Percentiles rank a stretch among this genome's conserved stretches.
These are phyloP conservation scores for Otatea glauca DNA, from an alignment of 176 grass and related monocot species.

Conservation along the genomic window DNA sequence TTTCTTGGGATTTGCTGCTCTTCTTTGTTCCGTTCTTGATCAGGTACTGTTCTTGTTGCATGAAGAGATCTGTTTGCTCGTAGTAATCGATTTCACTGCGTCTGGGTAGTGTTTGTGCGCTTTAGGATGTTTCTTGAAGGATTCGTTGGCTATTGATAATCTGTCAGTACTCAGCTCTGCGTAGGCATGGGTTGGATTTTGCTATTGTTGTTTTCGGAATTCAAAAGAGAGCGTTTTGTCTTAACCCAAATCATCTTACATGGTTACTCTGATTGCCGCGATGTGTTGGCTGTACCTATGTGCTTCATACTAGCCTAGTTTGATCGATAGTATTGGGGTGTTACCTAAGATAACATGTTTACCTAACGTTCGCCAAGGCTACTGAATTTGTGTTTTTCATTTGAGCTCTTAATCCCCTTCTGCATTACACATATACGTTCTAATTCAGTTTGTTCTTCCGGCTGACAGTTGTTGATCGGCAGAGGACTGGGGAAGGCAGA, in stretches of 20 bases:
- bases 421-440: slow-evolving; percentile 23
- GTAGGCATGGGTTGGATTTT: neutral
- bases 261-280: neutral
- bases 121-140: neutral
- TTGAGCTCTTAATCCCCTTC: neutral
- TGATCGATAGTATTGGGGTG: neutral
- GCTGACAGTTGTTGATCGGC: slow-evolving; percentile 28
- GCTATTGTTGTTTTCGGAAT: neutral
- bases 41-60: slow-evolving; percentile 31
- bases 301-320: neutral
- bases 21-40: slow-evolving; percentile 35
- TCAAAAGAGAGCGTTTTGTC: neutral
- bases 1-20: neutral
- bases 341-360: neutral
- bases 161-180: neutral
- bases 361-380: neutral
- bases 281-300: neutral
- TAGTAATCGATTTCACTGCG: neutral
- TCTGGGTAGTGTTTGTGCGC: neutral
- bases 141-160: neutral
- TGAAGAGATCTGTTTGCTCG: slow-evolving; percentile 30
- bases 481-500: slow-evolving; percentile 65
- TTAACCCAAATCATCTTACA: neutral
- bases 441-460: slow-evolving; percentile 37
- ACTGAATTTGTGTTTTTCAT: slow-evolving; percentile 8